Conservation (phyloP, 2,329 filamentous ascomycete species). For the Scortechinia acanthostroma region DNA sequence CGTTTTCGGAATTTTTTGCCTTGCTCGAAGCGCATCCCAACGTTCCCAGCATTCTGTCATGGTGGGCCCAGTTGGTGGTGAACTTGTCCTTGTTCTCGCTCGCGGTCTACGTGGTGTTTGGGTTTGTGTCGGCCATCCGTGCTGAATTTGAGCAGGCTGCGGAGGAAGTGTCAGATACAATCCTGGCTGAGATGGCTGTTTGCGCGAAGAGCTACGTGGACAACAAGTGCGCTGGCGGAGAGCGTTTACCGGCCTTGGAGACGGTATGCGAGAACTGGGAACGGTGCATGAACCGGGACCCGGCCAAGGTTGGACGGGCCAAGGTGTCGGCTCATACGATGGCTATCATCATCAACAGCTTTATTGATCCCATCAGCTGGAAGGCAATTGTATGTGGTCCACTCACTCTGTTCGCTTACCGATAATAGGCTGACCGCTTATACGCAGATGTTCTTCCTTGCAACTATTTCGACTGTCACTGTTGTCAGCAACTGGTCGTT, state of each 20-base stretch:
- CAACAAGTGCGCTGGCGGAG: constrained; percentile 43
- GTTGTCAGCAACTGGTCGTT: constrained; percentile 50
- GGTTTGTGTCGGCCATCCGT: constrained; percentile 45
- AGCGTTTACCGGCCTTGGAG: constrained; percentile 45
- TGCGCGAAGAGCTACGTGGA: constrained; percentile 47
- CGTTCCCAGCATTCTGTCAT: constrained; percentile 53
- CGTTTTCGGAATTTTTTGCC: constrained; percentile 35
- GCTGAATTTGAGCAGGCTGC: constrained; percentile 50
- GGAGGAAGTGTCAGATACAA: constrained; percentile 40
- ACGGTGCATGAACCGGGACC: constrained; percentile 53
- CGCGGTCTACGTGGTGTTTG: constrained; percentile 43
- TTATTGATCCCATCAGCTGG: constrained; percentile 57
- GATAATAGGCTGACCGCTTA: not conserved
- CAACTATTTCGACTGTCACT: constrained; percentile 37
- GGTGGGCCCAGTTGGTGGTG: constrained; percentile 50
- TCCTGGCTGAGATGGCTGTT: constrained; percentile 46
- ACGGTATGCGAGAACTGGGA: constrained; percentile 50
- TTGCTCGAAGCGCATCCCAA: constrained; percentile 54
- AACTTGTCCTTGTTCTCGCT: constrained; percentile 33
- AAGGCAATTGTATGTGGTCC: constrained; percentile 48
- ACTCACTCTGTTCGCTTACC: not conserved
- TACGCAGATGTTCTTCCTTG: constrained; percentile 23
- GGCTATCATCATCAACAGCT: constrained; percentile 58
- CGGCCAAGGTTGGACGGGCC: constrained; percentile 46
- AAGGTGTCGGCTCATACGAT: constrained; percentile 58